Base-by-base conservation (phyloP, 768 basidiomycete species). In the Paxillus involutus region DNA sequence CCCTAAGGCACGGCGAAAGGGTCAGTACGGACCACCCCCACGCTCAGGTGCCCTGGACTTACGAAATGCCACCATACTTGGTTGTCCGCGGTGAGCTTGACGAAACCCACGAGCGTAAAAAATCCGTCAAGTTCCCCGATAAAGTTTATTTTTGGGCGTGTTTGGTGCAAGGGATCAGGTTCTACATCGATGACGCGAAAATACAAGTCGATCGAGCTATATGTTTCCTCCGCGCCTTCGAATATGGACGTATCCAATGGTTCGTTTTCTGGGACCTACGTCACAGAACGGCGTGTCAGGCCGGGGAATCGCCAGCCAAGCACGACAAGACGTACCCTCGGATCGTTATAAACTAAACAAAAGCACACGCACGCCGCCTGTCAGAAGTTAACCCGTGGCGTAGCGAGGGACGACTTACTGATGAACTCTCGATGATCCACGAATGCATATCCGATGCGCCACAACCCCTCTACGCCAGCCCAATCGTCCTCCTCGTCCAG, bases 61-160 rank as follows among this genome's bases (percentile, higher is more conserved):
- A 88, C 87, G 66, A 83, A 85, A 66, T 81, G 79, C 84, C 84
- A 85, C 49, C 80, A 77, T 9, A 87, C 67, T 44, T 84, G 75
- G 48, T 78, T 71, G 51, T 89, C 85, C 0, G 75, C 72, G 0
- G 82, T 82, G 65, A 88, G 74, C 58, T 75, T 72, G 14, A 87
- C 79, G 24, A 64, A 72, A 3, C 88, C 87, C 6, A 69, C 65
- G 65, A 89, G 76, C 3, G 74, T 75, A 24, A 80, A 77, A 6
- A 71, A 68, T 4, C 76, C 73, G n/a, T 73, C 70, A 61, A 84
- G 75, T 52, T 77, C 75, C 6, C 85, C 86, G 7, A 63, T 64
- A 56, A 85, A 82, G 37, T 79, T 70, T 39, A 89, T 78, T 29
- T 73, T 72, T 1, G 85, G 86, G 17, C 78, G 72, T 0, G 68